Conservation (phyloP, 1,139 yeast genomes). For the Arxiozyma heterogenica region DNA sequence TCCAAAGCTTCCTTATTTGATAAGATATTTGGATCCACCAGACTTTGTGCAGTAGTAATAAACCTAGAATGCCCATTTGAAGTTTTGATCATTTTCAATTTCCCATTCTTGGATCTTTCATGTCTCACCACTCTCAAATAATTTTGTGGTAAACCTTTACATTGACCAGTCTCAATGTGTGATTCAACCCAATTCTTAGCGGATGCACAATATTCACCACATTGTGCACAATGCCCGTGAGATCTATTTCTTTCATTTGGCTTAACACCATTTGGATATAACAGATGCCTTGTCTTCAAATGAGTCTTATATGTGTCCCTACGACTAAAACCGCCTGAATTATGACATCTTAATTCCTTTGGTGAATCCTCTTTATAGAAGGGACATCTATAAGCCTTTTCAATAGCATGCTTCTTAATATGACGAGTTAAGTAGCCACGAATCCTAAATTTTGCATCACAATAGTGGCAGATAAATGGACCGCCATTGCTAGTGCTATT, state of each 20-base stretch:
- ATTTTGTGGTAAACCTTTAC: conserved; percentile 57
- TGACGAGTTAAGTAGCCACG: conserved; percentile 91
- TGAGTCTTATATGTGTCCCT: conserved; percentile 95
- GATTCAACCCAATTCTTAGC: conserved; percentile 85
- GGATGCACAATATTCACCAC: conserved; percentile 63
- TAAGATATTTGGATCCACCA: conserved; percentile 28
- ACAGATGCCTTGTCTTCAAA: conserved; percentile 81
- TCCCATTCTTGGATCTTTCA: conserved; percentile 20
- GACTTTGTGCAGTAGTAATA: conserved; percentile 29
- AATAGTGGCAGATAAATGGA: conserved; percentile 45
- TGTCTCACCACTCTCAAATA: conserved; percentile 23
- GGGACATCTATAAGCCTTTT: conserved; percentile 87
- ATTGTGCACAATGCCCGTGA: conserved; percentile 76
- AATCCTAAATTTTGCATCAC: conserved; percentile 72
- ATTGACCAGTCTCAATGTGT: conserved; percentile 80
- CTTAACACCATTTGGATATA: conserved; percentile 77
- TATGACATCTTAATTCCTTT: conserved; percentile 64
- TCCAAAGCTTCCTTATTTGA: conserved; percentile 28
- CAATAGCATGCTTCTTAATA: conserved; percentile 76
- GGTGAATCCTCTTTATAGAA: conserved; percentile 46
- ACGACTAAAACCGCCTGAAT: conserved; percentile 88
- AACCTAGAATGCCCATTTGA: conserved; percentile 30
- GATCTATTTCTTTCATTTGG: conserved; percentile 60
- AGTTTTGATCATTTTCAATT: conserved; percentile 24
- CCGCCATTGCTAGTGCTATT: not conserved